Evolutionary conservation across 2,329 filamentous ascomycete genomes (phyloP).

Genomic region (Penicillium sp.): DNA sequence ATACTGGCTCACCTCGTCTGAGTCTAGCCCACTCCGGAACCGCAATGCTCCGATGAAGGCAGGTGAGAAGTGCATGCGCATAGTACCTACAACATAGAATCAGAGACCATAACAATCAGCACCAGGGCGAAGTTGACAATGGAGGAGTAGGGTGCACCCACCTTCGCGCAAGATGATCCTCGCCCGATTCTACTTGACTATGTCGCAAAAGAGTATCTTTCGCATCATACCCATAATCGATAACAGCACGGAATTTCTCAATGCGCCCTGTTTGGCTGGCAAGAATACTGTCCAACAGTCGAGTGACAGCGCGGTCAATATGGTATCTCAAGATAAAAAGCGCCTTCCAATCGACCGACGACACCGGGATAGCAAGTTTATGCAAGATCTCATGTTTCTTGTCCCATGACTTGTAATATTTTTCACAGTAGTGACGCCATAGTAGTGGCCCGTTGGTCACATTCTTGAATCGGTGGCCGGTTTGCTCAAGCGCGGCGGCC

Average conservation of each 20-base stretch:
- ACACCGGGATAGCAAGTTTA: constrained; percentile 58
- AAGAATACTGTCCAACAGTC: constrained; percentile 68
- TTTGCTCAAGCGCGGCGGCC: constrained; percentile 56
- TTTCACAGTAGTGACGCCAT: constrained; percentile 75
- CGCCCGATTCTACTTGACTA: constrained; percentile 59
- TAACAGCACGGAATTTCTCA: constrained; percentile 69
- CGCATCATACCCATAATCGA: constrained; percentile 76
- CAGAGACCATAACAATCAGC: constrained; percentile 7
- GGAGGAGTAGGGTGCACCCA: constrained; percentile 17
- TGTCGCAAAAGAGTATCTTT: constrained; percentile 80
- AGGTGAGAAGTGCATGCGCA: constrained; percentile 71
- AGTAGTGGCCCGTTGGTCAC: constrained; percentile 72
- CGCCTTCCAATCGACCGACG: constrained; percentile 71
- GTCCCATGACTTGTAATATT: constrained; percentile 75
- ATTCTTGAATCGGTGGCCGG: constrained; percentile 65
- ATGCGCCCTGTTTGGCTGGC: constrained; percentile 70
- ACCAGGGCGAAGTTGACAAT: constrained; percentile 3
- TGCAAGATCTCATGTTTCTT: constrained; percentile 60
- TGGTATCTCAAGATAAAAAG: constrained; percentile 62
- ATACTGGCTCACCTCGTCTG: constrained; percentile 52
- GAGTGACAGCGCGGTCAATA: constrained; percentile 55
- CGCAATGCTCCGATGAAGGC: constrained; percentile 78
- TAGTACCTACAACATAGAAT: constrained; percentile 61
- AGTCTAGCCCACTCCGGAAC: constrained; percentile 73
- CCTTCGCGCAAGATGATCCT: constrained; percentile 77